phyloP scores from a whole-genome alignment of 176 grass and related monocot genomes.

The Aegilops sharonensis region DNA sequence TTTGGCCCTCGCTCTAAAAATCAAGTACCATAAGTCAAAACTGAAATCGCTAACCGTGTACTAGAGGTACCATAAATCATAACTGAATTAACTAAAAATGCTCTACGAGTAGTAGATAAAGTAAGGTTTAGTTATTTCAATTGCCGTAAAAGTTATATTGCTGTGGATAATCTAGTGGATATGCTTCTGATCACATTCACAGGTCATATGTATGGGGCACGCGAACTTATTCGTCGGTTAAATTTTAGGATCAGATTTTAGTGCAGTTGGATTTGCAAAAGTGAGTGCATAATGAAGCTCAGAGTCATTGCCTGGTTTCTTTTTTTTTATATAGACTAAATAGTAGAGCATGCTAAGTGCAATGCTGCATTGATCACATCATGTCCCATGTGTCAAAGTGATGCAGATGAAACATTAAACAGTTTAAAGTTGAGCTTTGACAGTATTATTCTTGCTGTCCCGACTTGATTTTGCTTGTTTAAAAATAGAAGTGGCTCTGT shows the following conservation, averaged over 20 bases:
- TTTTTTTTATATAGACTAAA: background rate
- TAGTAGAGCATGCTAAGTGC: background rate
- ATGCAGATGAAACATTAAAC: background rate
- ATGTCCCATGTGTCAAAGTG: background rate
- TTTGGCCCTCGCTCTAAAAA: conserved; percentile 50
- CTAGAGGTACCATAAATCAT: background rate
- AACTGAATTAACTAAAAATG: background rate
- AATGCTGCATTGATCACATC: background rate
- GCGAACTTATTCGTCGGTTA: background rate
- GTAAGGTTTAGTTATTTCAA: background rate
- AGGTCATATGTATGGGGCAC: background rate
- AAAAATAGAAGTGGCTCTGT: background rate
- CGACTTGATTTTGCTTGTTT: background rate
- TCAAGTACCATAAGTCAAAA: conserved; percentile 9
- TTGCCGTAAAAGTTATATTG: background rate
- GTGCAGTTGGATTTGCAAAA: background rate
- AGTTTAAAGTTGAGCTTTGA: background rate
- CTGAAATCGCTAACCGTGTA: background rate
- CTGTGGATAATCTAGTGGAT: background rate
- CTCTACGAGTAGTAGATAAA: background rate
- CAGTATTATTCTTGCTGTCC: background rate
- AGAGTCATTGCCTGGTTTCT: background rate
- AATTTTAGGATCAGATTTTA: background rate
- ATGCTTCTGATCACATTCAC: background rate
- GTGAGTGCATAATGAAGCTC: background rate